Evolutionary conservation across 495 filamentous ascomycete species (phyloP), one percentile per base, ranked within the genome.

Genomic region (Saxophila tyrrhenica): DNA sequence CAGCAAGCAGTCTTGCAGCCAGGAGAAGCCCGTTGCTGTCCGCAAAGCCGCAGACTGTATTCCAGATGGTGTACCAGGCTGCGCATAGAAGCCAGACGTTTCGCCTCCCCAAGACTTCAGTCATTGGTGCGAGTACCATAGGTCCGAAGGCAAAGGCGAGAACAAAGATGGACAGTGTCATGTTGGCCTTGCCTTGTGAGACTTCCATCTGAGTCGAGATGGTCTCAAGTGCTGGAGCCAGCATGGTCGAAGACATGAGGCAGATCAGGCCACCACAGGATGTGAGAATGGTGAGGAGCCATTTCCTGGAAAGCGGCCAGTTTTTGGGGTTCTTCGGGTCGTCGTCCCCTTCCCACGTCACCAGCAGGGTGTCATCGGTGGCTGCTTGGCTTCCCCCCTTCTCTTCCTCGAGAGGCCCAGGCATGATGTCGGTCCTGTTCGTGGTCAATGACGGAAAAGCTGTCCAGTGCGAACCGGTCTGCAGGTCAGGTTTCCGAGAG

Each of bases 71-170:
- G 58, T 85, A 94, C 55, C 86, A 81, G 5, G 78, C 48, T 52
- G 88, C 87, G 8, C 80, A 68, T 1, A 71, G 64, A 23, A 79
- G 78, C 48, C 17, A 25, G 17, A 56, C 69, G 70, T 39, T 63
- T 65, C 81, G 75, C 8, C 83, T 71, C 16, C 83, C 83, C 59
- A 79, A 81, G 24, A 82, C 64, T 58, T 87, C 83, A 23, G 73
- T 78, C 3, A 84, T 43, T 0, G 83, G 83, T 0, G 80, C 79
- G 1, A 84, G 65, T 25, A 83, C 45, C 2, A 84, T 63, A 0
- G 80, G 69, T 15, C 78, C 80, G 48, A 80, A 75, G 39, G 73
- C 74, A 54, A 77, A 80, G n/a, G 78, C 78, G 0, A 80, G 60
- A 19, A 78, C 59, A 58, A 73, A 63, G 9, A 71, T 51, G 19